These are phyloP conservation scores for Sporothrix pseudoabietina DNA, from an alignment of 2,329 filamentous ascomycete species.

Conservation along the genomic window DNA sequence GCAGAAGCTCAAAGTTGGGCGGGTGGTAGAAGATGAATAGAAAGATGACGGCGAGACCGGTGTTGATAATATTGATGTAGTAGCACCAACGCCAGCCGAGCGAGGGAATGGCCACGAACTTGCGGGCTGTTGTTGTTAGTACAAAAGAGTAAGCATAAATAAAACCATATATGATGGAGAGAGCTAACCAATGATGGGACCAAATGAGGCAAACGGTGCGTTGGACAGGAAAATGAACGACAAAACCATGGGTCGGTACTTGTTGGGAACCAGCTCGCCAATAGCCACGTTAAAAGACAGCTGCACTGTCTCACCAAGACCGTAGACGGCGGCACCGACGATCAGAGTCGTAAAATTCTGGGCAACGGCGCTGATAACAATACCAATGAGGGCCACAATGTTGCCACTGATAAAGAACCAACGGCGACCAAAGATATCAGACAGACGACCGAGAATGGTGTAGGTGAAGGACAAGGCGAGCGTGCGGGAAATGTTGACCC, in stretches of 20 bases:
- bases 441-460: conserved; percentile 43
- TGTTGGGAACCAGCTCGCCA: conserved; percentile 48
- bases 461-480: conserved; percentile 44
- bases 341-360: conserved; percentile 43
- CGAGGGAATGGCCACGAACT: conserved; percentile 42
- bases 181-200: conserved; percentile 42
- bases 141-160: not conserved
- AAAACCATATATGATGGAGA: not conserved
- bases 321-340: conserved; percentile 43
- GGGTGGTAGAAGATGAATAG: conserved; percentile 48
- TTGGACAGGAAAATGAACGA: conserved; percentile 43
- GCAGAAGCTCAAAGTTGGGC: conserved; percentile 45
- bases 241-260: conserved; percentile 44
- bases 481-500: conserved; percentile 45
- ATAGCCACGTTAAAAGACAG: conserved; percentile 45
- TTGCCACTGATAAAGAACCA: conserved; percentile 48
- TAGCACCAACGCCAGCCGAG: conserved; percentile 48
- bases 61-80: conserved; percentile 47
- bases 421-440: conserved; percentile 46
- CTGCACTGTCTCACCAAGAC: conserved; percentile 45
- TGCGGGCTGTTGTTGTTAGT: conserved; percentile 23
- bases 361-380: conserved; percentile 43
- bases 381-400: conserved; percentile 43
- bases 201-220: conserved; percentile 37
- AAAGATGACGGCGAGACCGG: conserved; percentile 41